Evolutionary conservation across 176 grass and related monocot species (phyloP), one percentile per base, ranked within the genome.

Genomic region (Tillandsia fasciculata): DNA sequence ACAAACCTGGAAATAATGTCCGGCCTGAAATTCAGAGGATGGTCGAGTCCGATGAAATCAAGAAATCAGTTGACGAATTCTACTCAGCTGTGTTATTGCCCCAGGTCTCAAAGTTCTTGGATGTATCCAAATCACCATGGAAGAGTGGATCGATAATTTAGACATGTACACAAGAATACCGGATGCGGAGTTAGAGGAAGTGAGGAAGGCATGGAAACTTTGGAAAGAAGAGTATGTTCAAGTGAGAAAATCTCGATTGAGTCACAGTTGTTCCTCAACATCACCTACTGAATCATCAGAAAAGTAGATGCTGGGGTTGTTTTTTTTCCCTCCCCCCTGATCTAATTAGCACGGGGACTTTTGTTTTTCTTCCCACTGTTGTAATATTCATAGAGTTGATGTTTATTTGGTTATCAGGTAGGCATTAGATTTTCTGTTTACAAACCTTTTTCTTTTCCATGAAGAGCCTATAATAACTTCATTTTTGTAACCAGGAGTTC

Each of bases 91-190:
- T 86, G 50, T 79, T 99, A 64, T 69, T 94, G 78, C 84, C 84
- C 7, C 82, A 99, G 67, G 11, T 94, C 63, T 86, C 73, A 52
- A 87, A 85, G 7, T 94, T 84, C 75, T 77, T 94, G 65, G 87
- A 88, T 26, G 65, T 64, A 5, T 81, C 78, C 66, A 68, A 83
- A 57, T 75, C 80, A 12, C 95, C 87, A 9, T 99, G 95, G 94
- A 76, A 93, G 87, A 99, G 48, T 99, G 94, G 94, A 72, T 86
- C 48, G 87, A 93, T 49, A 99, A 99, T 57, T 66, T 93, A 69
- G 94, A 90, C 29, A 64, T 27, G 24, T 84, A 86, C 69, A 71
- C 82, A 0, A 29, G 80, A 74, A 93, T 99, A 78, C 67, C 82
- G 1, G 80, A 94, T 52, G 52, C 75, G 9, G 84, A 99, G 77